A percentile compares a stretch with the other conserved stretches of the same genome.
Evolutionary conservation across 352 stramenopile species (phyloP).

Genomic region (Thraustochytrium sp.): DNA sequence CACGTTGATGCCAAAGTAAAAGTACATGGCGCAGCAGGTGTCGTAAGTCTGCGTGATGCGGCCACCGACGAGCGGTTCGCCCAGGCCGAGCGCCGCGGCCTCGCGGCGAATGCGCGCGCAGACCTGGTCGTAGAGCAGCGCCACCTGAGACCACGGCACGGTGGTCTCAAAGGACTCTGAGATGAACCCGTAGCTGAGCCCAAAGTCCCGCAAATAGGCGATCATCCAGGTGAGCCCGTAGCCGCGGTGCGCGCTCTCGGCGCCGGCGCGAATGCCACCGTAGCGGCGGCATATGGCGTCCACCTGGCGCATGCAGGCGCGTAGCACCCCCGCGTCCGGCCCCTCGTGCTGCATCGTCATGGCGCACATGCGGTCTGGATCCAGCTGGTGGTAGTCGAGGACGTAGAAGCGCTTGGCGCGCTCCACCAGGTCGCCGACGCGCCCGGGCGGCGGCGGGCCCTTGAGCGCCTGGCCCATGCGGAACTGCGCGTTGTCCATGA

Average conservation of each 20-base stretch:
- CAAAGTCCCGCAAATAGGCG: conserved; percentile 86
- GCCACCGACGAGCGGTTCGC: conserved; percentile 76
- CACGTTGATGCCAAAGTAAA: conserved; percentile 92
- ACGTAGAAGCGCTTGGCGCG: conserved; percentile 76
- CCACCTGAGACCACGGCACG: conserved; percentile 66
- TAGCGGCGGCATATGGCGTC: conserved; percentile 64
- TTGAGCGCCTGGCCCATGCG: conserved; percentile 83
- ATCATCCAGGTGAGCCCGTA: conserved; percentile 92
- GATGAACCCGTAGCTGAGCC: conserved; percentile 81
- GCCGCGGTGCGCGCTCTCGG: conserved; percentile 73
- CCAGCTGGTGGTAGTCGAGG: conserved; percentile 63
- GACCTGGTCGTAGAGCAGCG: conserved; percentile 51
- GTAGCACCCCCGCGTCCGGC: conserved; percentile 39
- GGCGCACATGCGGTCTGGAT: conserved; percentile 65
- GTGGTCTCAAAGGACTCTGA: conserved; percentile 81
- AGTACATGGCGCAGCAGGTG: conserved; percentile 86
- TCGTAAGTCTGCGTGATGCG: conserved; percentile 90
- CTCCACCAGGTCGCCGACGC: conserved; percentile 40
- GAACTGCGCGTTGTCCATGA: conserved; percentile 91
- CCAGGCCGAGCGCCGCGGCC: conserved; percentile 58
- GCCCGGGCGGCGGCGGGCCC: conserved; percentile 40
- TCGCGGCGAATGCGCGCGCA: conserved; percentile 55
- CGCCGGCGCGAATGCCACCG: conserved; percentile 70
- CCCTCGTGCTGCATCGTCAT: conserved; percentile 79
- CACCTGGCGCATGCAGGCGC: conserved; percentile 50